Conservation (phyloP, 1,139 yeast species). For the Nadsonia commutata region DNA sequence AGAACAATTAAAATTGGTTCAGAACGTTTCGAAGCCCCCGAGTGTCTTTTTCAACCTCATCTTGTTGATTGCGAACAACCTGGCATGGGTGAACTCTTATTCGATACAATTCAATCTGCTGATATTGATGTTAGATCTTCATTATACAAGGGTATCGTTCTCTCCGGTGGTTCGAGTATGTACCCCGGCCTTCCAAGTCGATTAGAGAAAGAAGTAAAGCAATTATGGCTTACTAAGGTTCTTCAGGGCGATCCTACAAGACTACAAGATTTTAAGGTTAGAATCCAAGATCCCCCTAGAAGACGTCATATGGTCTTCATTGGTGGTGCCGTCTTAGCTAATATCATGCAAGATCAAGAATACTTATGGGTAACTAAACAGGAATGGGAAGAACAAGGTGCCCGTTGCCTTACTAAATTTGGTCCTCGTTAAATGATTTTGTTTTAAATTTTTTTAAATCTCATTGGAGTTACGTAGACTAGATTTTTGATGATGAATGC, state of each 20-base stretch:
- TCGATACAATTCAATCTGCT: slow-evolving; percentile 85
- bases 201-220: slow-evolving; percentile 89
- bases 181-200: slow-evolving; percentile 96
- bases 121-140: slow-evolving; percentile 88
- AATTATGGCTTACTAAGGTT: slow-evolving; percentile 84
- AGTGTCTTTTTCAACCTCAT: slow-evolving; percentile 92
- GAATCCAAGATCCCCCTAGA: slow-evolving; percentile 98
- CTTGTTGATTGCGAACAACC: slow-evolving; percentile 97
- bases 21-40: slow-evolving; percentile 96
- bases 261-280: slow-evolving; percentile 81
- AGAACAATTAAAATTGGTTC: slow-evolving; percentile 87
- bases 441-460: slow-evolving; percentile 1
- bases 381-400: slow-evolving; percentile 97
- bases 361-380: slow-evolving; percentile 95
- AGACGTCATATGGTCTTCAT: slow-evolving; percentile 98
- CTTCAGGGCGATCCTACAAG: slow-evolving; percentile 78
- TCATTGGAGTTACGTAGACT: too few relatives aligned
- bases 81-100: slow-evolving; percentile 85
- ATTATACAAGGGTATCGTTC: slow-evolving; percentile 78
- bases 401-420: slow-evolving; percentile 65
- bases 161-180: slow-evolving; percentile 97
- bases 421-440: slow-evolving; percentile 67
- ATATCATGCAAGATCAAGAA: slow-evolving; percentile 95
- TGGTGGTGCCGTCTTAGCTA: slow-evolving; percentile 97
- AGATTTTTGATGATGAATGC: neutral